Percentiles rank a stretch among this genome's conserved stretches.
Evolutionary conservation across 2,329 filamentous ascomycete species (phyloP).

Genomic region (Apiospora rasikravindrae): DNA sequence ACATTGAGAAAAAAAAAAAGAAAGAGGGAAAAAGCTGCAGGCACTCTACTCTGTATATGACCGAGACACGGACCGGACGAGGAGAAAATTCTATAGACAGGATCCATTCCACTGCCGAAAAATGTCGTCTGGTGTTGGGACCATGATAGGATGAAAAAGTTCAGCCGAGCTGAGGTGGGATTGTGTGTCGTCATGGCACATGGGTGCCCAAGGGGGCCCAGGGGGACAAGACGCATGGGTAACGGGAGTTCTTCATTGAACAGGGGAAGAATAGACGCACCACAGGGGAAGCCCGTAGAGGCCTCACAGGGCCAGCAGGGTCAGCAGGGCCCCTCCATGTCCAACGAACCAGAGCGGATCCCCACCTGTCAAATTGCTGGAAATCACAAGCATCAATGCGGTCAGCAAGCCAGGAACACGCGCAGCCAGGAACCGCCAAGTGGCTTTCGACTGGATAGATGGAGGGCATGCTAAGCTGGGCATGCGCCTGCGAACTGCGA

Average conservation of each 20-base stretch:
- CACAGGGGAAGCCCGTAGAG: background rate
- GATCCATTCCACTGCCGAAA: background rate
- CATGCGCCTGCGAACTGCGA: background rate
- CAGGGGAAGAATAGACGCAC: background rate
- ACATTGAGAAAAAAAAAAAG: background rate
- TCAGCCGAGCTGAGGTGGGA: background rate
- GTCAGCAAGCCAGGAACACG: constrained; percentile 5
- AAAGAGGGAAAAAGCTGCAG: background rate
- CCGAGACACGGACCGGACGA: constrained; percentile 1
- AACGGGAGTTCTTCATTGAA: constrained; percentile 3
- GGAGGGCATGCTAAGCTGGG: background rate
- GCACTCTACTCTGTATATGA: background rate
- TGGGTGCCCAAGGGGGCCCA: background rate
- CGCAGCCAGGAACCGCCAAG: constrained; percentile 4
- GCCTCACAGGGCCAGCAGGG: background rate
- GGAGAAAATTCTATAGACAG: background rate
- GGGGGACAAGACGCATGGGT: background rate
- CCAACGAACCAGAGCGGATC: background rate
- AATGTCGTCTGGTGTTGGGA: background rate
- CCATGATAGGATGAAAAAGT: background rate
- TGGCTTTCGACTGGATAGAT: background rate
- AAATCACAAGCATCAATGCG: constrained; percentile 16
- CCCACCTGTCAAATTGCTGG: constrained; percentile 12
- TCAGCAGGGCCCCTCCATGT: constrained; percentile 5
- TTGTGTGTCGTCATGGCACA: constrained; percentile 14